Percentiles rank a stretch among this genome's conserved stretches.
Conservation (phyloP, 805 yeast species). For the Clavispora santaluciae region DNA sequence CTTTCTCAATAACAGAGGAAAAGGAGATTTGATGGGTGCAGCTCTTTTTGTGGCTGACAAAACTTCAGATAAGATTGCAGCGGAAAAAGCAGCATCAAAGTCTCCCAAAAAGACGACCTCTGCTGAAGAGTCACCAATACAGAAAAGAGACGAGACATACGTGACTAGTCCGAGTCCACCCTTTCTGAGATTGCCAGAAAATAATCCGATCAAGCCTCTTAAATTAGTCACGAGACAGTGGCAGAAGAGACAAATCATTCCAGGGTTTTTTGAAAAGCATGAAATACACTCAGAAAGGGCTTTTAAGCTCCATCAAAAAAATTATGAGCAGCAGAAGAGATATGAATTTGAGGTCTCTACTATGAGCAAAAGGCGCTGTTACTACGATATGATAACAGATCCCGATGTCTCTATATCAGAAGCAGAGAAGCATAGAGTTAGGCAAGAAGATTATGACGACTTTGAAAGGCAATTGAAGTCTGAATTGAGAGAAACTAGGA, state of each 20-base stretch:
- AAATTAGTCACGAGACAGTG: not conserved
- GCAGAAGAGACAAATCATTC: not conserved
- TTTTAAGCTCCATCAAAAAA: not conserved
- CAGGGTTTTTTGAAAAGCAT: not conserved
- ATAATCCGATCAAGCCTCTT: not conserved
- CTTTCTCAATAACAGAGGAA: not conserved
- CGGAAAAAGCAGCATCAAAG: not conserved
- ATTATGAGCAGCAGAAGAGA: not conserved
- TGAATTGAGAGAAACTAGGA: not conserved
- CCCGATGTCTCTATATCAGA: not conserved
- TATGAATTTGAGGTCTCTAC: not conserved
- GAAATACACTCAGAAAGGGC: not conserved
- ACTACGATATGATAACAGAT: not conserved
- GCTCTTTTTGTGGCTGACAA: not conserved
- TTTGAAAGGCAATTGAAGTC: not conserved
- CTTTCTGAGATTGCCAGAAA: too few relatives aligned
- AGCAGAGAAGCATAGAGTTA: not conserved
- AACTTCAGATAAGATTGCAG: not conserved
- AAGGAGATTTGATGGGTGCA: not conserved
- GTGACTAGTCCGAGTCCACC: too few relatives aligned
- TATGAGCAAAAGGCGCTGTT: not conserved
- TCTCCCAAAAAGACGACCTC: not conserved
- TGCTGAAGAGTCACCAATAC: not conserved
- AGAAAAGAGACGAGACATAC: too few relatives aligned
- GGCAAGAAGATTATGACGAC: not conserved